A percentile compares a stretch with the other conserved stretches of the same genome.
Evolutionary conservation across 345 rosid genomes (phyloP).

Genomic region (Isatis tinctoria): DNA sequence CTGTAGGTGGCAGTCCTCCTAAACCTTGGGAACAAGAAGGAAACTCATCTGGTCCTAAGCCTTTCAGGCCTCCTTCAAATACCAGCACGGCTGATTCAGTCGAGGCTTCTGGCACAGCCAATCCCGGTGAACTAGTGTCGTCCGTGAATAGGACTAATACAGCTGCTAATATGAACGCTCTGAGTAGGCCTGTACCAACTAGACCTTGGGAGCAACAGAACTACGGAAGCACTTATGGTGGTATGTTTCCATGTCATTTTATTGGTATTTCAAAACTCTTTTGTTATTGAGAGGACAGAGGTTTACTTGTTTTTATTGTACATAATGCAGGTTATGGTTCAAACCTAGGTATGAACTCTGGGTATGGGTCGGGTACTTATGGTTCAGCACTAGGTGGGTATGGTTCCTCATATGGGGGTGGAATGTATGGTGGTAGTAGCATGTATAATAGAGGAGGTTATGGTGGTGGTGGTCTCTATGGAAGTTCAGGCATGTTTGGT

Average conservation of each 20-base stretch:
- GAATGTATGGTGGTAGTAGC: constrained; percentile 72
- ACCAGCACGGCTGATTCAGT: constrained; percentile 90
- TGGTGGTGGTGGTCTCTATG: constrained; percentile 53
- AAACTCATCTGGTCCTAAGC: constrained; percentile 63
- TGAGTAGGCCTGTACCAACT: constrained; percentile 67
- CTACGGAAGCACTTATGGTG: constrained; percentile 51
- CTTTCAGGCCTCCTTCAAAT: constrained; percentile 84
- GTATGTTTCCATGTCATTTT: constrained; percentile 34
- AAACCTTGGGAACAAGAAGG: constrained; percentile 98
- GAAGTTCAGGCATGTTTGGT: constrained; percentile 60
- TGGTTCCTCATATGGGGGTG: constrained; percentile 44
- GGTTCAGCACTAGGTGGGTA: constrained; percentile 79
- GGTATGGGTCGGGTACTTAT: constrained; percentile 36
- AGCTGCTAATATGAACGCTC: constrained; percentile 44
- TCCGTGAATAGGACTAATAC: constrained; percentile 37
- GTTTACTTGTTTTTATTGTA: constrained; percentile 21
- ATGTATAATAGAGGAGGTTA: constrained; percentile 79
- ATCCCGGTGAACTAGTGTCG: constrained; percentile 75
- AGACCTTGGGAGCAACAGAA: constrained; percentile 94
- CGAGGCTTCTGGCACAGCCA: constrained; percentile 94
- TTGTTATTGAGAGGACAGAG: background rate
- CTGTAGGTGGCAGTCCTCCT: constrained; percentile 62
- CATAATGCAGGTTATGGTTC: constrained; percentile 61
- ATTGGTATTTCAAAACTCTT: no score
- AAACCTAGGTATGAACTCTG: constrained; percentile 59